Conservation (phyloP, 2,329 filamentous ascomycete genomes). For the Clonostachys rhizophaga region DNA sequence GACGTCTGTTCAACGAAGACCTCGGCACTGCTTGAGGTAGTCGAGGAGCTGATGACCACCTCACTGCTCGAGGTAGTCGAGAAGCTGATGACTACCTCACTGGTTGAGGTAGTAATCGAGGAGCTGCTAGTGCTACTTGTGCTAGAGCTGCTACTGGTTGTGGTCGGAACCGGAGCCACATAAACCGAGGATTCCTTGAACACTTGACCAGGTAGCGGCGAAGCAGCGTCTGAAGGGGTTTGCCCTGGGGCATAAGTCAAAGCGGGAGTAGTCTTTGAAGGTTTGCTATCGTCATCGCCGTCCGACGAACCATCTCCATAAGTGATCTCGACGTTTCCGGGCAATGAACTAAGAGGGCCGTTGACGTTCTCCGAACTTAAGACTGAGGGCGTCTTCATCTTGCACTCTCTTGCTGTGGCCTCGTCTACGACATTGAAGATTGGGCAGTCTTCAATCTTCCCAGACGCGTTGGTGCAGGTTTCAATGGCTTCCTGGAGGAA, state of each 20-base stretch:
- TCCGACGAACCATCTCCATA: constrained; percentile 13
- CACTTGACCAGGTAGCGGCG: constrained; percentile 33
- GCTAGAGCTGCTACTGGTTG: constrained; percentile 1
- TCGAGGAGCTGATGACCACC: no score
- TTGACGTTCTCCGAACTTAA: constrained; percentile 45
- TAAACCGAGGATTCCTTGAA: constrained; percentile 27
- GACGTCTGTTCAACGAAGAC: background rate
- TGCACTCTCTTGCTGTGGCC: constrained; percentile 52
- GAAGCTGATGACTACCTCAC: no score
- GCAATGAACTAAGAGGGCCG: constrained; percentile 19
- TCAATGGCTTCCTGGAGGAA: constrained; percentile 71
- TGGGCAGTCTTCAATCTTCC: constrained; percentile 67
- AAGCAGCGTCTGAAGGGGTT: constrained; percentile 19
- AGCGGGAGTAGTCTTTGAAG: constrained; percentile 4
- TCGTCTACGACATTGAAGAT: constrained; percentile 69
- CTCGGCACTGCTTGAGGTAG: background rate
- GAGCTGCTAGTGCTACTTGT: constrained; percentile 3
- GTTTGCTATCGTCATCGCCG: constrained; percentile 1
- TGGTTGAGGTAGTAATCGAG: background rate
- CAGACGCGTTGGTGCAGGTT: constrained; percentile 67
- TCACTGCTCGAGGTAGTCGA: background rate
- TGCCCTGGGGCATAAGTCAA: constrained; percentile 30
- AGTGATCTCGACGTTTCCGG: constrained; percentile 54
- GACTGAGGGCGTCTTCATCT: constrained; percentile 49
- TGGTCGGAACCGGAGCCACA: constrained; percentile 8